Conservation (phyloP, 495 filamentous ascomycete genomes). For the Choiromyces venosus region DNA sequence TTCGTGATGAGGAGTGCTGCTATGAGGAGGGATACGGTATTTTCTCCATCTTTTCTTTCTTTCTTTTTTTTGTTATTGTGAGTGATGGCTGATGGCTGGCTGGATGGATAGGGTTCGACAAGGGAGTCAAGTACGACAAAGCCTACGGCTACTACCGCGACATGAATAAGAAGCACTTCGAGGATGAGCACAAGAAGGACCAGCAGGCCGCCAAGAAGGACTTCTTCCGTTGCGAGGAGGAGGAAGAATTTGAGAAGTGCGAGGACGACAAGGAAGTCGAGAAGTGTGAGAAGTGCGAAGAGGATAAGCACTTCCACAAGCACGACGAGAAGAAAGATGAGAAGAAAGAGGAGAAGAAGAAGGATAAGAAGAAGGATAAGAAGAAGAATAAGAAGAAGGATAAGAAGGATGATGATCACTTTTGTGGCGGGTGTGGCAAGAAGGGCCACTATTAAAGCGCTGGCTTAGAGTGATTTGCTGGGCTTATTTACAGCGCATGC, state of each 20-base stretch:
- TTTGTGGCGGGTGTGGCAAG: background rate
- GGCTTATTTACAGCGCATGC: background rate
- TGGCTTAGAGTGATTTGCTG: background rate
- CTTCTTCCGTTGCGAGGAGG: background rate
- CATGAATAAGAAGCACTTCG: background rate
- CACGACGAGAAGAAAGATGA: background rate
- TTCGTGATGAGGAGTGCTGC: background rate
- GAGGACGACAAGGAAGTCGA: background rate
- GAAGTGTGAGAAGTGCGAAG: background rate
- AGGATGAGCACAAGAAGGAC: background rate
- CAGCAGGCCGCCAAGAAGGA: background rate
- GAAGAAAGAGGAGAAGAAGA: background rate
- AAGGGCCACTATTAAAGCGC: background rate
- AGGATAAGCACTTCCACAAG: background rate
- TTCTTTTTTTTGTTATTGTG: background rate
- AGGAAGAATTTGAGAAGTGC: background rate
- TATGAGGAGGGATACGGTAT: background rate
- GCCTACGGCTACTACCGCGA: background rate
- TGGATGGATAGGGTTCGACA: background rate
- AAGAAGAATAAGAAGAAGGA: too few relatives aligned
- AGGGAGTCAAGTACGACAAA: background rate
- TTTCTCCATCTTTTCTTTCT: background rate
- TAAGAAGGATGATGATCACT: too few relatives aligned
- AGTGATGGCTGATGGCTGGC: background rate
- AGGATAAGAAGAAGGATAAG: background rate